These are phyloP conservation scores for Tilletia setariae DNA, from an alignment of 1,284 basidiomycete genomes.

Conservation along the genomic window DNA sequence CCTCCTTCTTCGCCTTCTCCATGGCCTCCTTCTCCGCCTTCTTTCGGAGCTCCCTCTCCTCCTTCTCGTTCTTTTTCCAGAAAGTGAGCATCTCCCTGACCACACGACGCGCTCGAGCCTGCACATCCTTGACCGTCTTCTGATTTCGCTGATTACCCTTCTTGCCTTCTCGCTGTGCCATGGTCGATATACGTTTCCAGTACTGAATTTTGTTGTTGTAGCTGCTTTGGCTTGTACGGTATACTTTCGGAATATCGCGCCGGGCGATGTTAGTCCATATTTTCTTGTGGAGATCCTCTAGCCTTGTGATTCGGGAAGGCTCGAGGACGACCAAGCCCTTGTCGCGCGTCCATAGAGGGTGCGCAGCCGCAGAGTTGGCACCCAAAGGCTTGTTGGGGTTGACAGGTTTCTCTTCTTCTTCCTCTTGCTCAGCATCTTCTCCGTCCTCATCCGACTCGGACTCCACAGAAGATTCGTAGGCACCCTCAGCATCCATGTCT, in stretches of 20 bases:
- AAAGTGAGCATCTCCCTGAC: slow-evolving; percentile 85
- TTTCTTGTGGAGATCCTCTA: slow-evolving; percentile 50
- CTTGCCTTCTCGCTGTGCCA: slow-evolving; percentile 76
- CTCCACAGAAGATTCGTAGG: neutral
- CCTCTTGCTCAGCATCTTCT: neutral
- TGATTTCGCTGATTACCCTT: slow-evolving; percentile 73
- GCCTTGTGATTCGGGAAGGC: slow-evolving; percentile 36
- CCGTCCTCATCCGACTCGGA: neutral
- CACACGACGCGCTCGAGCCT: slow-evolving; percentile 78
- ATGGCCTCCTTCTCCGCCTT: slow-evolving; percentile 74
- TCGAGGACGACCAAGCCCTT: slow-evolving; percentile 41
- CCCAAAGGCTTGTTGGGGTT: slow-evolving; percentile 9
- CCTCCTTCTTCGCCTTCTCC: slow-evolving; percentile 72
- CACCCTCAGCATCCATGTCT: neutral
- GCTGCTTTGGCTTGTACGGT: slow-evolving; percentile 48
- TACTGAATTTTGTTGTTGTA: slow-evolving; percentile 59
- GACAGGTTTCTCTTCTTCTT: neutral
- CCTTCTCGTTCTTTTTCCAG: slow-evolving; percentile 98
- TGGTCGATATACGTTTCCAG: slow-evolving; percentile 71
- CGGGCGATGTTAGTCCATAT: slow-evolving; percentile 53
- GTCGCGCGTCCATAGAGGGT: slow-evolving; percentile 9
- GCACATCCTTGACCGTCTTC: slow-evolving; percentile 81
- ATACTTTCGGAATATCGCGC: slow-evolving; percentile 53
- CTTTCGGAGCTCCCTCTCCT: slow-evolving; percentile 79
- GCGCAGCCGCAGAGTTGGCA: neutral